A percentile compares a stretch with the other conserved stretches of the same genome.
phyloP scores from a whole-genome alignment of 176 grass and related monocot species.

The Hordeum vulgare region MorexV3_pseudomolecules_assembly NC_058520.1:552873842-552874341 shows the following conservation, averaged over 20 bases:
- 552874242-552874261: not conserved
- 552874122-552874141: not conserved
- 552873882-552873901: slow-evolving; percentile 9
- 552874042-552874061: slow-evolving; percentile 51
- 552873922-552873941: not conserved
- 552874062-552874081: slow-evolving; percentile 20
- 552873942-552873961: not conserved
- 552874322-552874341: not conserved
- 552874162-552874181: not conserved
- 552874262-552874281: not conserved
- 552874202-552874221: not conserved
- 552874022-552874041: slow-evolving; percentile 52
- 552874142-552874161: not conserved
- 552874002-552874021: slow-evolving; percentile 6
- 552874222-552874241: too few relatives aligned
- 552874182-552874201: not conserved
- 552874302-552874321: not conserved
- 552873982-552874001: slow-evolving; percentile 14
- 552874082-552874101: slow-evolving; percentile 20
- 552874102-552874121: slow-evolving; percentile 22
- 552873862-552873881: not conserved
- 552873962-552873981: slow-evolving; percentile 24
- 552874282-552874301: not conserved
- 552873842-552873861: not conserved
- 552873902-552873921: too few relatives aligned